A percentile compares a stretch with the other conserved stretches of the same genome.
Conservation (phyloP, 495 filamentous ascomycete species). For the Podospora bellae-mahoneyi region DNA sequence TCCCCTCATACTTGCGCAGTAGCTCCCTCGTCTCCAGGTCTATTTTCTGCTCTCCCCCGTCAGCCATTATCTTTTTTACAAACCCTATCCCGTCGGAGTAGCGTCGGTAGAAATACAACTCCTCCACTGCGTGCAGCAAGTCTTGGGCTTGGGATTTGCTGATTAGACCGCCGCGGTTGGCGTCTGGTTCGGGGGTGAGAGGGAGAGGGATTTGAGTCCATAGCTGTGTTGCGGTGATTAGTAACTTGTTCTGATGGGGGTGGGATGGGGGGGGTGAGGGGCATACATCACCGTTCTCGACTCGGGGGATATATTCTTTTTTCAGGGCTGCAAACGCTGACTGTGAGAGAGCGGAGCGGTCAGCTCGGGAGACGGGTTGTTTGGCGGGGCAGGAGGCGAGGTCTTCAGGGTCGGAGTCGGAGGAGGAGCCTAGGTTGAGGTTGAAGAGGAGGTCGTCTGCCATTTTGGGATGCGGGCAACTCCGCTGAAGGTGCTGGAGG, state of each 20-base stretch:
- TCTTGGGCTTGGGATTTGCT: slow-evolving; percentile 45
- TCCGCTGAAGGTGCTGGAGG: no score
- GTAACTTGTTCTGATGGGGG: not conserved
- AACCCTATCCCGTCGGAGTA: slow-evolving; percentile 45
- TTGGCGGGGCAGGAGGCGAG: not conserved
- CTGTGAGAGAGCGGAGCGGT: slow-evolving; percentile 44
- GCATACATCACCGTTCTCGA: slow-evolving; percentile 48
- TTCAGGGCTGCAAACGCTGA: slow-evolving; percentile 40
- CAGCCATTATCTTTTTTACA: slow-evolving; percentile 29
- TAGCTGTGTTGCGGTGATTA: not conserved
- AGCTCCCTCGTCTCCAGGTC: slow-evolving; percentile 37
- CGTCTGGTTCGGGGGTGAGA: not conserved
- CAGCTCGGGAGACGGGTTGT: slow-evolving; percentile 25
- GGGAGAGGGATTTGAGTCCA: slow-evolving; percentile 31
- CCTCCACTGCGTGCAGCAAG: slow-evolving; percentile 53
- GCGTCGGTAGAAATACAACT: slow-evolving; percentile 52
- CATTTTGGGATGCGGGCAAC: slow-evolving; percentile 6
- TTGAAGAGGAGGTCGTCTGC: slow-evolving; percentile 36
- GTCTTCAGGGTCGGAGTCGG: slow-evolving; percentile 29
- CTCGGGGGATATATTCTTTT: slow-evolving; percentile 36
- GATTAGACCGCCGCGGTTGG: slow-evolving; percentile 8
- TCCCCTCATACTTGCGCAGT: slow-evolving; percentile 36
- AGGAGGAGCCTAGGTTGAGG: slow-evolving; percentile 36
- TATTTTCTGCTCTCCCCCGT: slow-evolving; percentile 28
- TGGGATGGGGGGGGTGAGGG: not conserved